Conservation (phyloP, 148 eudicot genomes). For the Camellia japonica region DNA sequence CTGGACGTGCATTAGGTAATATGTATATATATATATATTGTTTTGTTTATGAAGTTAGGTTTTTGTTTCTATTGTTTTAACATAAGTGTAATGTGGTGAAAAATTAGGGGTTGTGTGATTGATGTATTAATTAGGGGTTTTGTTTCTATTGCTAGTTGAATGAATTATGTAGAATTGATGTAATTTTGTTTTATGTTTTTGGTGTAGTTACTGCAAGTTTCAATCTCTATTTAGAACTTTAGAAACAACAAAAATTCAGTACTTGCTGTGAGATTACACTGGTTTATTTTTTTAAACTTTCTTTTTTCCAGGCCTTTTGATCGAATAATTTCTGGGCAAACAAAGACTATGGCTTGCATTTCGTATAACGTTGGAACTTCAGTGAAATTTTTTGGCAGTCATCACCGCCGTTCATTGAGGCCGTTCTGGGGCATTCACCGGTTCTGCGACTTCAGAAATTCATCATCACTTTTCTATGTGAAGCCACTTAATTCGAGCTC, state of each 20-base stretch:
- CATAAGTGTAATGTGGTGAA: too few relatives aligned
- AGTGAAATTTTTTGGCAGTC: neutral
- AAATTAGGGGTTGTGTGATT: too few relatives aligned
- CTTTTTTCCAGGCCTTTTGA: neutral
- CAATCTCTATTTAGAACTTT: neutral
- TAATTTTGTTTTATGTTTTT: neutral
- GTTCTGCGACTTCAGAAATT: neutral
- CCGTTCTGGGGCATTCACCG: neutral
- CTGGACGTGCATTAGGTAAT: too few relatives aligned
- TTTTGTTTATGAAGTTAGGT: too few relatives aligned
- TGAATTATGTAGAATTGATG: neutral
- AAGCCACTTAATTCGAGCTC: neutral
- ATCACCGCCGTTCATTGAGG: slow-evolving; percentile 5
- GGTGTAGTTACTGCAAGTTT: neutral
- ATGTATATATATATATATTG: too few relatives aligned
- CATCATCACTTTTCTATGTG: slow-evolving; percentile 1
- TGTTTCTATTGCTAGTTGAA: neutral
- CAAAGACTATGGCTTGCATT: slow-evolving; percentile 27
- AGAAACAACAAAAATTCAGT: too few relatives aligned
- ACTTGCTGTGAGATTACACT: too few relatives aligned
- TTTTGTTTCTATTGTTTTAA: too few relatives aligned
- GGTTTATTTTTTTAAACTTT: neutral
- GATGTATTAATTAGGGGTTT: neutral
- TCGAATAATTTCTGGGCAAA: neutral
- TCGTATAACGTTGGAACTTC: slow-evolving; percentile 26